Evolutionary conservation across 1,284 basidiomycete species (phyloP), one percentile per base, ranked within the genome.

Genomic region (Exobasidium cylindrosporum): DNA sequence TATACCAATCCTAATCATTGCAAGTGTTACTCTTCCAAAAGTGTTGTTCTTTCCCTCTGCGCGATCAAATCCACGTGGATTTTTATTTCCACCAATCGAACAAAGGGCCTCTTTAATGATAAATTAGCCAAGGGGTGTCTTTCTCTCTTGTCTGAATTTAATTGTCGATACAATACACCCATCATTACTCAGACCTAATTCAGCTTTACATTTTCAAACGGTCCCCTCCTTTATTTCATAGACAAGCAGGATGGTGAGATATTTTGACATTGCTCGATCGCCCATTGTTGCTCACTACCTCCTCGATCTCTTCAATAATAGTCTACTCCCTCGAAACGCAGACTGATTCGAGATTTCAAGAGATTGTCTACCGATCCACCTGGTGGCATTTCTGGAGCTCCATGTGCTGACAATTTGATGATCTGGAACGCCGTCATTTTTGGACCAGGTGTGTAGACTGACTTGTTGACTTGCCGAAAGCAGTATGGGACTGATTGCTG

Each of bases 361-460:
- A 86, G 92, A 40, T 85, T 98, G 35, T 91, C 91, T 44, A 88
- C 87, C 17, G 95, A 97, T 80, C 93, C 95, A 3, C 95, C 95
- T 0, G 89, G 91, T 62, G 95, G 95, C 10, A 93, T 97, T 73
- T 94, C 91, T 13, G 95, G 95, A 28, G 93, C 92, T 70, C 95
- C 95, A 75, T 94, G 92, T 80, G 88, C 92, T 0, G 95, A 97
- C 81, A 97, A 97, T 80, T 95, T 98, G 81, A 95, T 97, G 91
- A 85, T 97, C 11, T 98, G 95, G 95, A 97, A 98, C 78, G 95
- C 95, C 1, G 95, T 98, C 69, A 98, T 98, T 72, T 97, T 98
- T 79, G 95, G 95, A 0, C 95, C 95, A 81, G 89, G 93, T 92
- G 63, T 74, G 88, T 58, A 6, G 31, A n/a, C 24, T 21, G 21